Percentiles rank a stretch among this genome's conserved stretches.
These are phyloP conservation scores for Coniochaeta sp. DNA, from an alignment of 2,329 filamentous ascomycete genomes.

Conservation along the genomic window DNA sequence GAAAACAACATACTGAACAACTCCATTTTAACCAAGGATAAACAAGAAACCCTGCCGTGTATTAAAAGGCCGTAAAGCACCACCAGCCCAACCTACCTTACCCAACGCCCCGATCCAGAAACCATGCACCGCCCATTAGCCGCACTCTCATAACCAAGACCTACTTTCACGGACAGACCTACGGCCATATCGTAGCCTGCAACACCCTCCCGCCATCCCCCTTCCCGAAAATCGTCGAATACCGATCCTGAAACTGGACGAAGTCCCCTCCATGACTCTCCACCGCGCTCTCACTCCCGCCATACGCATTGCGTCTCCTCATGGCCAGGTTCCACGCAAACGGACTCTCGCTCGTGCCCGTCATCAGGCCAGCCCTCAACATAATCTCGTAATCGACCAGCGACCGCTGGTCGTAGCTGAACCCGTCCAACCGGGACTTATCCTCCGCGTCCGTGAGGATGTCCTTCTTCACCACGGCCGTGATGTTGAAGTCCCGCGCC, in stretches of 20 bases:
- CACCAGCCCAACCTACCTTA: not conserved
- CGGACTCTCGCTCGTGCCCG: constrained; percentile 34
- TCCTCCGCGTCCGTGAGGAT: constrained; percentile 30
- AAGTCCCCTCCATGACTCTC: constrained; percentile 6
- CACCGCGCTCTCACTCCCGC: constrained; percentile 6
- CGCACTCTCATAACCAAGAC: not conserved
- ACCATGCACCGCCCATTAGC: not conserved
- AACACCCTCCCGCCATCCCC: constrained; percentile 10
- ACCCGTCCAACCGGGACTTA: constrained; percentile 20
- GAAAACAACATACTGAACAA: no score
- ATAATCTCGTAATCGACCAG: constrained; percentile 45
- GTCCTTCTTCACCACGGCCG: constrained; percentile 34
- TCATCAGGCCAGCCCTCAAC: constrained; percentile 32
- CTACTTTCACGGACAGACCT: not conserved
- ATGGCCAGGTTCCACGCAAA: constrained; percentile 41
- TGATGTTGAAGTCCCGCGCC: constrained; percentile 27
- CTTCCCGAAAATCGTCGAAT: constrained; percentile 23
- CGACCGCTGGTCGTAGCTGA: constrained; percentile 42
- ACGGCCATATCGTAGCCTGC: constrained; percentile 20
- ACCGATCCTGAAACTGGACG: constrained; percentile 25
- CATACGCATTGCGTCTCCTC: constrained; percentile 24
- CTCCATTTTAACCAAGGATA: not conserved
- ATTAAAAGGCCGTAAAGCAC: not conserved
- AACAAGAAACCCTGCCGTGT: not conserved
- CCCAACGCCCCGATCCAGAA: not conserved